A percentile compares a stretch with the other conserved stretches of the same genome.
phyloP scores from a whole-genome alignment of 1,284 basidiomycete genomes.

The Hemileia vastatrix region DNA sequence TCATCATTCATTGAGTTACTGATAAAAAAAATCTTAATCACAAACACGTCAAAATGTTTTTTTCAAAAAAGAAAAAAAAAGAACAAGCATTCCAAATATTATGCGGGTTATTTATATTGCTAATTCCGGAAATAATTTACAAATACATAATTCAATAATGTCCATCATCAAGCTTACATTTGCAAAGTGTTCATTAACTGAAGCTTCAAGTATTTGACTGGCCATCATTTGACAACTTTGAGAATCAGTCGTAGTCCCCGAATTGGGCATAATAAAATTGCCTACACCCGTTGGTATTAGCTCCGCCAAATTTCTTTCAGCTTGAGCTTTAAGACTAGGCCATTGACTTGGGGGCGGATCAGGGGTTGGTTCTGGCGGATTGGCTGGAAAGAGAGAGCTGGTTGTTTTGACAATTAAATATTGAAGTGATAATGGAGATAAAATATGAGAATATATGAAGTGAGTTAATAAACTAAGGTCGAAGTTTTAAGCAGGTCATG shows the following conservation, averaged over 20 bases:
- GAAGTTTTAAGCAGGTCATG: slow-evolving; percentile 1
- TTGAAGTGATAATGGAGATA: slow-evolving; percentile 53
- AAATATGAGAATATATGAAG: slow-evolving; percentile 52
- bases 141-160: not conserved
- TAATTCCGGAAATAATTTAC: slow-evolving; percentile 30
- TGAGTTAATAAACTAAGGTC: slow-evolving; percentile 58
- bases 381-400: slow-evolving; percentile 65
- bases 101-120: too few species aligned
- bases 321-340: slow-evolving; percentile 51
- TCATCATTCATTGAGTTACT: too few species aligned
- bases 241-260: not conserved
- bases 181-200: slow-evolving; percentile 19
- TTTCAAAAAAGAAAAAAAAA: too few species aligned
- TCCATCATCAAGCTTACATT: slow-evolving; percentile 12
- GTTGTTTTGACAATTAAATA: slow-evolving; percentile 52
- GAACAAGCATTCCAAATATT: too few species aligned
- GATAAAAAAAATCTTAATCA: too few species aligned
- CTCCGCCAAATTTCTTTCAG: slow-evolving; percentile 50
- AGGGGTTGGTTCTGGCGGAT: slow-evolving; percentile 57
- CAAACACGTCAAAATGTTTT: too few species aligned
- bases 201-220: not conserved
- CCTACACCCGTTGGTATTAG: slow-evolving; percentile 49
- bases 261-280: slow-evolving; percentile 6
- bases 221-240: not conserved
- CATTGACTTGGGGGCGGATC: slow-evolving; percentile 65